phyloP scores from a whole-genome alignment of 2,329 filamentous ascomycete genomes.

The Lasiodiplodia hormozganensis region DNA sequence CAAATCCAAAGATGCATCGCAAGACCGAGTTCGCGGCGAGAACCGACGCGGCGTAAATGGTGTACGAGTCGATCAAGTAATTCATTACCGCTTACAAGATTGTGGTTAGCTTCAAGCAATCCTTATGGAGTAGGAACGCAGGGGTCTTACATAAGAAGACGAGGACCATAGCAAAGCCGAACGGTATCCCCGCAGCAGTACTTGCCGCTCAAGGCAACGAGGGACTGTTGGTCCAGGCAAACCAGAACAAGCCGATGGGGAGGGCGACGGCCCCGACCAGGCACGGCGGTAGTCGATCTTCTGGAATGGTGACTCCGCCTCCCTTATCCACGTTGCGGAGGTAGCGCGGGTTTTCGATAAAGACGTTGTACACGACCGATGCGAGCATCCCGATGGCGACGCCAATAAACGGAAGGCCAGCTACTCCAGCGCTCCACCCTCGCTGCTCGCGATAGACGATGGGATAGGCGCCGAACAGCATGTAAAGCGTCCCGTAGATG shows the following conservation, averaged over 20 bases:
- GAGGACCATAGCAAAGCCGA: conserved; percentile 67
- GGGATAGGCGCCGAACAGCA: conserved; percentile 57
- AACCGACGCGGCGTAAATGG: conserved; percentile 78
- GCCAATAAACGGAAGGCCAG: conserved; percentile 66
- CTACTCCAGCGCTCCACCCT: conserved; percentile 46
- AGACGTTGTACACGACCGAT: conserved; percentile 60
- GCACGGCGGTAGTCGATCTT: conserved; percentile 81
- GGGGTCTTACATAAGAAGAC: conserved; percentile 62
- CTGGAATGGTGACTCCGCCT: conserved; percentile 65
- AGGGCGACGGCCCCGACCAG: conserved; percentile 78
- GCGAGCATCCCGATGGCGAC: conserved; percentile 70
- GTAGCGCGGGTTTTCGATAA: conserved; percentile 45
- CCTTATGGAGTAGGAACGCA: too few species aligned
- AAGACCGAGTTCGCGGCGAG: conserved; percentile 81
- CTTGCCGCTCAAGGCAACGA: conserved; percentile 63
- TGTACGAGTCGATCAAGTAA: conserved; percentile 59
- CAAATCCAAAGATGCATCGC: conserved; percentile 76
- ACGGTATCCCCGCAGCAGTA: conserved; percentile 59
- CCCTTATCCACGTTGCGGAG: conserved; percentile 51
- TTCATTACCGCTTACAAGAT: conserved; percentile 42
- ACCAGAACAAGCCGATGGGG: conserved; percentile 80
- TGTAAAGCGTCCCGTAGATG: conserved; percentile 58
- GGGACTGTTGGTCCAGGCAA: conserved; percentile 73
- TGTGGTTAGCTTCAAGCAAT: not conserved
- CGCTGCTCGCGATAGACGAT: conserved; percentile 66